These are phyloP conservation scores for Cordyceps javanica DNA, from an alignment of 2,329 filamentous ascomycete genomes.

Conservation along the genomic window DNA sequence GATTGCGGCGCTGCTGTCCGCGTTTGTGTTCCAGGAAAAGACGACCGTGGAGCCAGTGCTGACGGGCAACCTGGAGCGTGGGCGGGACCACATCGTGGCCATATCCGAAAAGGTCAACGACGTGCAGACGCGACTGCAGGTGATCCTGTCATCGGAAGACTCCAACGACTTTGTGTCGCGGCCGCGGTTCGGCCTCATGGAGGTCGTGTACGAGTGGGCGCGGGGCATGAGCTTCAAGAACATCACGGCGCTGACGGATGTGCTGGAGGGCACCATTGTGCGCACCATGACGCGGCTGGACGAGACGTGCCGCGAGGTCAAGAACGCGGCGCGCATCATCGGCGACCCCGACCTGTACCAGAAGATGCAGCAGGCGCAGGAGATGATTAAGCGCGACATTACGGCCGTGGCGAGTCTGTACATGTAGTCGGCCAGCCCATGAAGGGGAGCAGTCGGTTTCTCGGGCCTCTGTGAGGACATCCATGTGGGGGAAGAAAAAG, in stretches of 20 bases:
- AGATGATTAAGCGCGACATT: conserved; percentile 95
- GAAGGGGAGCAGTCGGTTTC: not conserved
- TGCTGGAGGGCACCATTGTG: conserved; percentile 95
- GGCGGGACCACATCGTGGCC: conserved; percentile 76
- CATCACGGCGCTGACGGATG: conserved; percentile 91
- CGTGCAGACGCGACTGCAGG: conserved; percentile 83
- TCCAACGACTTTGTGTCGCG: conserved; percentile 85
- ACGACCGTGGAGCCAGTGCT: conserved; percentile 75
- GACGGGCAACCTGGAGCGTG: conserved; percentile 73
- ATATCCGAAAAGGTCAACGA: conserved; percentile 91
- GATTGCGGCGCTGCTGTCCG: conserved; percentile 87
- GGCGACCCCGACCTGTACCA: conserved; percentile 87
- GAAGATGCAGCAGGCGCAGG: conserved; percentile 97
- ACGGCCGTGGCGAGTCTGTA: conserved; percentile 85
- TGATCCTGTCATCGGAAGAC: conserved; percentile 84
- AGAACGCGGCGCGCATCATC: conserved; percentile 92
- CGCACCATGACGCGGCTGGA: conserved; percentile 88
- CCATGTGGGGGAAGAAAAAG: not conserved
- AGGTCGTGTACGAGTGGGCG: conserved; percentile 98
- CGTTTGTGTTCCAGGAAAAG: conserved; percentile 98
- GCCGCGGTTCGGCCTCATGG: conserved; percentile 87
- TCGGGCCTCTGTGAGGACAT: too few relatives aligned
- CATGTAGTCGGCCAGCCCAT: conserved; percentile 55
- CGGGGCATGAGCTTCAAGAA: conserved; percentile 97
- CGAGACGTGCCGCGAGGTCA: conserved; percentile 94